Evolutionary conservation across 371 early-diverging fungal species (phyloP).

Genomic region (Syncephalis plumigaleata): DNA sequence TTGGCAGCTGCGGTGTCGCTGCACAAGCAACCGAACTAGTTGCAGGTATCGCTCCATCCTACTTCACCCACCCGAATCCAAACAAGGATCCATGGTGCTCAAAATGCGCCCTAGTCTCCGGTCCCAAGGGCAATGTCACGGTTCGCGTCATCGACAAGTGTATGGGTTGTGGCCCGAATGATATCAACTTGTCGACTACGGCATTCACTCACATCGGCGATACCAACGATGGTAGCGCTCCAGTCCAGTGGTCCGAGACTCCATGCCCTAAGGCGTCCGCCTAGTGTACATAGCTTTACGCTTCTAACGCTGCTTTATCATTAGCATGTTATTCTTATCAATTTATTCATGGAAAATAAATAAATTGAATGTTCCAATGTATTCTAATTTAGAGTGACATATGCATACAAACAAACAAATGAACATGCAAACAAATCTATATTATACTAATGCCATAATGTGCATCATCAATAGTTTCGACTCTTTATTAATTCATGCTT

Average conservation of each 20-base stretch:
- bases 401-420: no score
- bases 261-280: neutral
- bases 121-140: neutral
- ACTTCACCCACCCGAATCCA: neutral
- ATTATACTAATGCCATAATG: no score
- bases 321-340: no score
- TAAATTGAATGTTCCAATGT: no score
- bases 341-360: no score
- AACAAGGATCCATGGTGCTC: conserved; percentile 2
- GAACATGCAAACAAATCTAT: no score
- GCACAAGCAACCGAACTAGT: neutral
- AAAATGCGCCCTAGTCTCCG: neutral
- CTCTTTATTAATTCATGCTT: no score
- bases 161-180: neutral
- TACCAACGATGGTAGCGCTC: neutral
- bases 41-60: neutral
- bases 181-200: neutral
- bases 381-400: no score
- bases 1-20: no score
- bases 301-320: no score
- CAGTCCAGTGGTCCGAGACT: conserved; percentile 20
- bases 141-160: conserved; percentile 3
- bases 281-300: no score
- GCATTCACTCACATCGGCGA: conserved; percentile 2
- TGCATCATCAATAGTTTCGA: no score